Percentiles rank a stretch among this genome's conserved stretches.
phyloP scores from a whole-genome alignment of 805 yeast genomes.

The Saturnispora quitensis region DNA sequence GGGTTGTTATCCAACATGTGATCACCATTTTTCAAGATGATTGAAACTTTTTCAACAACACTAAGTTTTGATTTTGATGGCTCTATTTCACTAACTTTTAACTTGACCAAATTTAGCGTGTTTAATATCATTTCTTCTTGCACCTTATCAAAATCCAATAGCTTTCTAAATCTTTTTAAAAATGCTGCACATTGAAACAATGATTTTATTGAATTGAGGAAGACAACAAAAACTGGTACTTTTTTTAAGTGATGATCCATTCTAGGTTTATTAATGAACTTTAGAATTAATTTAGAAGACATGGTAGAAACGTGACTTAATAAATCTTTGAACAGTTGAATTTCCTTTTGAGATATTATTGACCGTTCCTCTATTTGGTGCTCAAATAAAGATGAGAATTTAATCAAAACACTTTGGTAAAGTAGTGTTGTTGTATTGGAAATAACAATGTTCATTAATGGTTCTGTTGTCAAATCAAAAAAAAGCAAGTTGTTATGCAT shows the following conservation, averaged over 20 bases:
- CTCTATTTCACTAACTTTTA: constrained; percentile 4
- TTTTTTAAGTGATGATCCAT: constrained; percentile 13
- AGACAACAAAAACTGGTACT: constrained; percentile 19
- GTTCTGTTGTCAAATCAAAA: constrained; percentile 21
- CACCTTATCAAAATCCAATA: constrained; percentile 11
- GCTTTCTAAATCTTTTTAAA: constrained; percentile 13
- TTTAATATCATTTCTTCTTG: constrained; percentile 6
- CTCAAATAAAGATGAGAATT: constrained; percentile 19
- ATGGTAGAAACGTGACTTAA: constrained; percentile 16
- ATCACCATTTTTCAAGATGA: constrained; percentile 15
- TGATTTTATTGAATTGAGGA: constrained; percentile 23
- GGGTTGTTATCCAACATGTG: constrained; percentile 16
- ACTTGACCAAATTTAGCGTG: constrained; percentile 7
- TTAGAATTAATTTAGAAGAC: constrained; percentile 14
- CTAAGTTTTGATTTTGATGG: constrained; percentile 9
- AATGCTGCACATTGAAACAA: constrained; percentile 22
- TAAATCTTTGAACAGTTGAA: constrained; percentile 16
- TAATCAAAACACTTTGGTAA: constrained; percentile 23
- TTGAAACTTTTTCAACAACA: constrained; percentile 12
- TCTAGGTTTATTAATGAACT: constrained; percentile 15
- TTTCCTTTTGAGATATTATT: constrained; percentile 15
- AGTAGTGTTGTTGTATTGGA: constrained; percentile 21
- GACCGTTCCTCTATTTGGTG: constrained; percentile 12
- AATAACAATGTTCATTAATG: constrained; percentile 19
- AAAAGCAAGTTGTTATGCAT: constrained; percentile 22